These are phyloP conservation scores for Microsporum ferrugineum DNA, from an alignment of 2,329 filamentous ascomycete species.

Conservation along the genomic window DNA sequence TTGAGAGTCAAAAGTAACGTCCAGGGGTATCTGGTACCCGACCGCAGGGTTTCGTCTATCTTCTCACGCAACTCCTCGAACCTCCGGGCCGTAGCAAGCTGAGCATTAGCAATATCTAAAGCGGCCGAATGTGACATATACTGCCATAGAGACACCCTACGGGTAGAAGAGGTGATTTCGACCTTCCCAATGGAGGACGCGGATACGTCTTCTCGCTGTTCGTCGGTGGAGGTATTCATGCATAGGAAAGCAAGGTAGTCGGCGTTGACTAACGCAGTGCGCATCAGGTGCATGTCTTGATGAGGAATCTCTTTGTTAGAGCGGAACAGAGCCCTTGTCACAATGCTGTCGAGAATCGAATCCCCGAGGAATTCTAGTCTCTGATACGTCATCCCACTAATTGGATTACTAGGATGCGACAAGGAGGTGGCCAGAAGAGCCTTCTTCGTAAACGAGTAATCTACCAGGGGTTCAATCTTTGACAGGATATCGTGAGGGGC, in stretches of 20 bases:
- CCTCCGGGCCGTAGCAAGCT: constrained; percentile 35
- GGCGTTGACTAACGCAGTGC: constrained; percentile 66
- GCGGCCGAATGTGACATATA: constrained; percentile 53
- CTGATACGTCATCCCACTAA: constrained; percentile 49
- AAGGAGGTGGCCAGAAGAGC: constrained; percentile 63
- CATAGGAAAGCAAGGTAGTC: constrained; percentile 67
- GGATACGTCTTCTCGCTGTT: constrained; percentile 14
- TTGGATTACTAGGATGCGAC: constrained; percentile 58
- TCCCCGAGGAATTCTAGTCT: constrained; percentile 84
- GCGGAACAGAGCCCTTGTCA: constrained; percentile 52
- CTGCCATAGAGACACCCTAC: constrained; percentile 49
- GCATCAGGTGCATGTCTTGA: constrained; percentile 61
- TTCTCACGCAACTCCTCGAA: constrained; percentile 39
- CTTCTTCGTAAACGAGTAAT: constrained; percentile 59
- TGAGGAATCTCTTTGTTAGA: constrained; percentile 39
- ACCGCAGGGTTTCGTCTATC: constrained; percentile 42
- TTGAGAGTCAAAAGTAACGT: constrained; percentile 52
- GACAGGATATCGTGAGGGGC: constrained; percentile 29
- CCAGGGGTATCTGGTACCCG: constrained; percentile 61
- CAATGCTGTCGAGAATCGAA: constrained; percentile 65
- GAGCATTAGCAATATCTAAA: constrained; percentile 36
- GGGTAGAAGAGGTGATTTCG: constrained; percentile 22
- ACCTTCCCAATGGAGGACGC: constrained; percentile 7
- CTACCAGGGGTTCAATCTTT: constrained; percentile 54
- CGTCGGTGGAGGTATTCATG: constrained; percentile 41